Evolutionary conservation across 1,139 yeast genomes (phyloP), one percentile per base, ranked within the genome.

Genomic region (Diutina scorzettiae): DNA sequence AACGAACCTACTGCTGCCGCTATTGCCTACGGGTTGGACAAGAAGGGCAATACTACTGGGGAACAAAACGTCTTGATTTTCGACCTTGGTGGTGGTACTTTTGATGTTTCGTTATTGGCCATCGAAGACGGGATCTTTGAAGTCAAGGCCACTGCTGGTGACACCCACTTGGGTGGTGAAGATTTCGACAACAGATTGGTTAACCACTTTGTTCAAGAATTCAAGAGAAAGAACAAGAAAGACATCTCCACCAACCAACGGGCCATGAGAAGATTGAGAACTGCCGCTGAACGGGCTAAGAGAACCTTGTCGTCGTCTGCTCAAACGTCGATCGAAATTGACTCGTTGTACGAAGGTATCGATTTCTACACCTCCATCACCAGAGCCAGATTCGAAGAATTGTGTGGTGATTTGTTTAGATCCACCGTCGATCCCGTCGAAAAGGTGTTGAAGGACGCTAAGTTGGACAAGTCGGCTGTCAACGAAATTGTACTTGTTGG

Each of bases 1-100:
- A 89, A 89, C 64, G 97, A 89, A 72, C 97, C 97, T 50, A 89
- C 97, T 45, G 97, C 97, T 42, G 96, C 97, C 48, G 96, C 96
- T 46, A 86, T 89, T 63, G 97, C 97, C 48, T 89, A 89, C 67
- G 97, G 97, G 53, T 76, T 89, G 56, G 96, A 89, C 68, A 82
- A 84, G 50, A 49, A 49, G 73, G 39, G 39, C 19, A 34, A 21
- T 28, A 34, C 82, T 50, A 65, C 64, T 45, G 64, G 65, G 50
- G 74, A 69, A 58, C 69, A 64, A 54, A 72, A 68, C 58, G 69
- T 69, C 48, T 62, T 37, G 33, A 37, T 37, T 19, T 37, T 37
- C 12, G 75, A 69, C 58, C 67, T 69, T 57, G 75, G 75, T 66
- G 75, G 75, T 47, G 75, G 75, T 61, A 69, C 75, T 52, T 69